Evolutionary conservation across 805 yeast species (phyloP).

Genomic region (Phaffomyces opuntiae): DNA sequence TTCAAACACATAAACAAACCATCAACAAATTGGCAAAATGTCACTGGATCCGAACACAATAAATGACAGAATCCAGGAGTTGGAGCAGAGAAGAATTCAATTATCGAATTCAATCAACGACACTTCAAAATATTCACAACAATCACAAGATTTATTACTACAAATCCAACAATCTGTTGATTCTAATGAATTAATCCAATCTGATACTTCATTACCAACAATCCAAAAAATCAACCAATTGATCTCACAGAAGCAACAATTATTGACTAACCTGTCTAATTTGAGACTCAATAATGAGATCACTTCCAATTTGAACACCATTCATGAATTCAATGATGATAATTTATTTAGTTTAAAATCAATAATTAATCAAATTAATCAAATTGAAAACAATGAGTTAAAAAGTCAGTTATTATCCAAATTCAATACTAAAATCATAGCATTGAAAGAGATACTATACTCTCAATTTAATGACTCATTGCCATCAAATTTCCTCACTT

Average conservation of each 20-base stretch:
- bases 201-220: constrained; percentile 19
- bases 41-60: constrained; percentile 22
- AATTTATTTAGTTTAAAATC: constrained; percentile 9
- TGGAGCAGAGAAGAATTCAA: constrained; percentile 17
- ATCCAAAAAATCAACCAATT: constrained; percentile 3
- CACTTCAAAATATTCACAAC: constrained; percentile 5
- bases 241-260: constrained; percentile 5
- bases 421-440: constrained; percentile 7
- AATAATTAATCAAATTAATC: constrained; percentile 4
- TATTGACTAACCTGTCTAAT: constrained; percentile 1
- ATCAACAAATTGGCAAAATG: background rate
- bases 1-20: too few species aligned
- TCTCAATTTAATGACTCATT: constrained; percentile 8
- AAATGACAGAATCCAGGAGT: constrained; percentile 20
- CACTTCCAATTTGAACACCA: background rate
- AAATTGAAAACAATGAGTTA: background rate
- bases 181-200: constrained; percentile 11
- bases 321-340: background rate
- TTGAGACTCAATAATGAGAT: background rate
- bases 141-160: constrained; percentile 14
- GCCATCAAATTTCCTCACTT: constrained; percentile 12
- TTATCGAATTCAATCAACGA: constrained; percentile 10
- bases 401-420: background rate
- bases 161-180: constrained; percentile 8
- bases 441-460: constrained; percentile 8